phyloP scores from a whole-genome alignment of 2,329 filamentous ascomycete genomes.

The Cadophora sp. region DNA sequence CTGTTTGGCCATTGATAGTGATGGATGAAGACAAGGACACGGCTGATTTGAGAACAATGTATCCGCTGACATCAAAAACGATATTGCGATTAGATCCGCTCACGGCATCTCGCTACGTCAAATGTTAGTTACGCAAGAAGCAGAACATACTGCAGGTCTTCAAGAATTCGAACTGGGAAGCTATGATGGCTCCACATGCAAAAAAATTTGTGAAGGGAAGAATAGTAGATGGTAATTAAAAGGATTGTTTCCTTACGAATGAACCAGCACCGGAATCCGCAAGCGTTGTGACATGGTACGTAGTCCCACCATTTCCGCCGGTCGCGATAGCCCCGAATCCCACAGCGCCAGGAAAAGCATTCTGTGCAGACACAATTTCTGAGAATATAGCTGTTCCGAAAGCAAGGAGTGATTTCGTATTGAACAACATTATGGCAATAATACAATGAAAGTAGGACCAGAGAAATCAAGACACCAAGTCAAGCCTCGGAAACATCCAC shows the following conservation, averaged over 20 bases:
- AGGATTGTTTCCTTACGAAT: slow-evolving; percentile 36
- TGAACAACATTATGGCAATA: not conserved
- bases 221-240: not conserved
- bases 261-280: slow-evolving; percentile 54
- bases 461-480: not conserved
- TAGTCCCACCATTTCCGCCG: slow-evolving; percentile 52
- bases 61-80: slow-evolving; percentile 53
- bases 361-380: not conserved
- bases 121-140: not conserved
- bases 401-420: not conserved
- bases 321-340: slow-evolving; percentile 55
- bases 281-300: slow-evolving; percentile 54
- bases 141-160: too few relatives aligned
- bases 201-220: not conserved
- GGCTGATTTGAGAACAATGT: slow-evolving; percentile 51
- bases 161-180: too few relatives aligned
- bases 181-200: too few relatives aligned
- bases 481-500: not conserved
- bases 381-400: not conserved
- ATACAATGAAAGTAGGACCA: not conserved
- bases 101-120: slow-evolving; percentile 51
- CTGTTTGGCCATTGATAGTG: slow-evolving; percentile 55
- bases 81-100: slow-evolving; percentile 52
- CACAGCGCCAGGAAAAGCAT: slow-evolving; percentile 55
- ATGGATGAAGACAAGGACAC: slow-evolving; percentile 52